phyloP scores from a whole-genome alignment of 2,329 filamentous ascomycete genomes.

The Myriosclerotinia curreyana region DNA sequence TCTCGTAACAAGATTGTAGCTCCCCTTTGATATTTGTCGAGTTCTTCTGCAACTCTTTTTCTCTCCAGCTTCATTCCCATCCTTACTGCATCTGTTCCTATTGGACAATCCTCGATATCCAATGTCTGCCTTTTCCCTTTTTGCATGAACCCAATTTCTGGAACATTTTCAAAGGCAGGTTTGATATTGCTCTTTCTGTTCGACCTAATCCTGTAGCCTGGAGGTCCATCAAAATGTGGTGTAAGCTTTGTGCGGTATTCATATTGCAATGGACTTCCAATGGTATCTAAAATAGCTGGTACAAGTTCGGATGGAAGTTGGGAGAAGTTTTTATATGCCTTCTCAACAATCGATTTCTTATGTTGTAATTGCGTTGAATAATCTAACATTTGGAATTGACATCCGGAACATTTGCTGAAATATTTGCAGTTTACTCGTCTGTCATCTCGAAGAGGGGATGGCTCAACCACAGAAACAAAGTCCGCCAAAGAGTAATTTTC shows the following conservation, averaged over 20 bases:
- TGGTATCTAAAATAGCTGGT: slow-evolving; percentile 76
- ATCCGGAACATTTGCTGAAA: slow-evolving; percentile 83
- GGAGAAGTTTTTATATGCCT: slow-evolving; percentile 89
- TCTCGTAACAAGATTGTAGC: slow-evolving; percentile 89
- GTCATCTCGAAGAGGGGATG: slow-evolving; percentile 75
- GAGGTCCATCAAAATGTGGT: slow-evolving; percentile 86
- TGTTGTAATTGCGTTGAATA: slow-evolving; percentile 81
- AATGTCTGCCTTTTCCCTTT: slow-evolving; percentile 79
- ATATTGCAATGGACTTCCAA: slow-evolving; percentile 86
- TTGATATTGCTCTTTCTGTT: slow-evolving; percentile 51
- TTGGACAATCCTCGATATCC: slow-evolving; percentile 96
- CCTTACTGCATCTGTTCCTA: slow-evolving; percentile 82
- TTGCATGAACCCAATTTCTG: slow-evolving; percentile 83
- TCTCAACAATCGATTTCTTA: slow-evolving; percentile 84
- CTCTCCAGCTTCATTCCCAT: slow-evolving; percentile 76
- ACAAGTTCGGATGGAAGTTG: slow-evolving; percentile 72
- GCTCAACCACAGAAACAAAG: slow-evolving; percentile 71
- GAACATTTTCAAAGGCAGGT: slow-evolving; percentile 60
- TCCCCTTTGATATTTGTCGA: slow-evolving; percentile 70
- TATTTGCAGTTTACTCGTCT: slow-evolving; percentile 77
- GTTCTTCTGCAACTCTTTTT: slow-evolving; percentile 68
- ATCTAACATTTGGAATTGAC: slow-evolving; percentile 95
- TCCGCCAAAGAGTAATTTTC: slow-evolving; percentile 75
- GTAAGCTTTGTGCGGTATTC: slow-evolving; percentile 96
- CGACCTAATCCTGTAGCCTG: slow-evolving; percentile 47